These are phyloP conservation scores for Danielozyma ontarioensis DNA, from an alignment of 805 yeast genomes.

Conservation along the genomic window DNA sequence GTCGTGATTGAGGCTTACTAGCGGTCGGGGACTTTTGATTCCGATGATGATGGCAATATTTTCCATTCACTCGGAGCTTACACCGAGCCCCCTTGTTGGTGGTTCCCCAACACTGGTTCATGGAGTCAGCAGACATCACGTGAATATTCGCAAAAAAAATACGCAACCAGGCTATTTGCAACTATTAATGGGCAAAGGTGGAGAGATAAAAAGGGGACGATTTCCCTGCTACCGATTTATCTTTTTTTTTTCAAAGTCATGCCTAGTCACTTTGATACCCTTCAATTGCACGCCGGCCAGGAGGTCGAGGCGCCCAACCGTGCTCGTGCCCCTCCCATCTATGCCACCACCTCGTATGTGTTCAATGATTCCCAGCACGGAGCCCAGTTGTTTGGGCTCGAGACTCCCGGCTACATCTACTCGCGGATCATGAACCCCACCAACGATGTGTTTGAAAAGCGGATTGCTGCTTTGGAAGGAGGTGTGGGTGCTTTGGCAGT, in stretches of 20 bases:
- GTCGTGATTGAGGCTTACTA: slow-evolving; percentile 2
- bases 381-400: slow-evolving; percentile 81
- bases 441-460: slow-evolving; percentile 80
- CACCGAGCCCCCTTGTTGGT: slow-evolving; percentile 39
- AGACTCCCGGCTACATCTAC: slow-evolving; percentile 81
- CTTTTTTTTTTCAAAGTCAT: slow-evolving; percentile 9
- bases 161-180: background rate
- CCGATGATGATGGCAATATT: slow-evolving; percentile 32
- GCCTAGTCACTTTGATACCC: slow-evolving; percentile 78
- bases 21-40: slow-evolving; percentile 4
- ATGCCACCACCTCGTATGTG: slow-evolving; percentile 85
- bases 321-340: slow-evolving; percentile 90
- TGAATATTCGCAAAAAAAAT: background rate
- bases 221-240: background rate
- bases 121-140: background rate
- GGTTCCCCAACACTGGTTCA: slow-evolving; percentile 34
- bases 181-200: too few relatives aligned
- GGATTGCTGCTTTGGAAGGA: slow-evolving; percentile 89
- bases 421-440: slow-evolving; percentile 93
- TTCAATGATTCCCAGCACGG: slow-evolving; percentile 89
- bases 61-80: slow-evolving; percentile 19
- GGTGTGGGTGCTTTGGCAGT: slow-evolving; percentile 90
- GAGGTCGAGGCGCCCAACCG: slow-evolving; percentile 57
- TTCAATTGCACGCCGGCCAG: slow-evolving; percentile 95
- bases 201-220: too few relatives aligned